A percentile compares a stretch with the other conserved stretches of the same genome.
These are phyloP conservation scores for Colletotrichum echinochloae DNA, from an alignment of 2,329 filamentous ascomycete species.

Conservation along the genomic window DNA sequence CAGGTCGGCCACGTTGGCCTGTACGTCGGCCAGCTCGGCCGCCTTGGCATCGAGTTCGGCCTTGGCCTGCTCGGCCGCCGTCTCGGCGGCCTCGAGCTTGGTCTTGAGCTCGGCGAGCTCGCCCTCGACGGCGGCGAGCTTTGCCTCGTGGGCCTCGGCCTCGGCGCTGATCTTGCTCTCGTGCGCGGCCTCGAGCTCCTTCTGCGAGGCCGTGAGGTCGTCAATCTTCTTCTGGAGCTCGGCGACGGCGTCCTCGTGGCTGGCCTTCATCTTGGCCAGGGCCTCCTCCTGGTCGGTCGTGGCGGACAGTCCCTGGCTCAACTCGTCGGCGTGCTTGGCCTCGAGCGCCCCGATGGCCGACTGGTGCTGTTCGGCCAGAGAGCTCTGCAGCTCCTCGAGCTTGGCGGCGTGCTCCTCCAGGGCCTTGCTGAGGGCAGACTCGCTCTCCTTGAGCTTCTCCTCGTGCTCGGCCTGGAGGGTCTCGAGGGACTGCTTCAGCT, in stretches of 20 bases:
- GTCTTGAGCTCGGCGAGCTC: constrained; percentile 64
- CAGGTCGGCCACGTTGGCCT: constrained; percentile 55
- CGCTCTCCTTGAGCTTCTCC: constrained; percentile 52
- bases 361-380: constrained; percentile 63
- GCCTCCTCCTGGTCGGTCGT: constrained; percentile 61
- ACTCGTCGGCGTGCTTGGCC: constrained; percentile 63
- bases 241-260: constrained; percentile 60
- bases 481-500: constrained; percentile 64
- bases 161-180: constrained; percentile 59
- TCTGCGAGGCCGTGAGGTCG: constrained; percentile 61
- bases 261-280: constrained; percentile 62
- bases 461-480: constrained; percentile 56
- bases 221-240: constrained; percentile 68
- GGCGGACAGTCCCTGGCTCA: constrained; percentile 60
- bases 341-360: constrained; percentile 63
- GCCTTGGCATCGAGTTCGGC: constrained; percentile 58
- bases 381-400: constrained; percentile 62
- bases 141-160: constrained; percentile 57
- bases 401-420: constrained; percentile 62
- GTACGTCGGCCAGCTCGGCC: constrained; percentile 53
- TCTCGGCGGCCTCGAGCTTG: constrained; percentile 60
- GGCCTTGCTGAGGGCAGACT: constrained; percentile 54
- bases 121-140: constrained; percentile 63
- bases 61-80: constrained; percentile 57
- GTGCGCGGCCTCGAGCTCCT: constrained; percentile 58